Evolutionary conservation across 2,329 filamentous ascomycete genomes (phyloP), one percentile per base, ranked within the genome.

Genomic region (Cadophora sp.): DNA sequence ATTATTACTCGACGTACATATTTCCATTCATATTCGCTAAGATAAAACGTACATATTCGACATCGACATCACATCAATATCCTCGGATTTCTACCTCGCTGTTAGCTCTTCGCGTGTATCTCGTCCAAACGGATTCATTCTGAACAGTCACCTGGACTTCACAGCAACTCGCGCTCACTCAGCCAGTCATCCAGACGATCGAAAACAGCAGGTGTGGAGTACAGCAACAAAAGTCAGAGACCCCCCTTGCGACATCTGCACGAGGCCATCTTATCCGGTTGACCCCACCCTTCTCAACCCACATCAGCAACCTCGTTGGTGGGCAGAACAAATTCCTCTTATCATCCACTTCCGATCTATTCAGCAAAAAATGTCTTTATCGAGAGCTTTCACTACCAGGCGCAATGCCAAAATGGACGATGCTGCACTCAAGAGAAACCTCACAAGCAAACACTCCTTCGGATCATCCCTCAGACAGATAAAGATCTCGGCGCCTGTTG

Each of bases 401-500:
- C 87, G 89, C 79, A 68, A 39, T 58, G 82, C 81, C 72, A 91
- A 88, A 82, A 68, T 70, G 50, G 62, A 64, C 18, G 66, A 70
- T 8, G 27, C 71, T 62, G 63, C 72, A 27, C 74, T 73, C 1
- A 70, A 73, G 59, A 72, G 74, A 50, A 73, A 70, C 30, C 62
- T 76, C 13, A 73, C 73, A 13, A 73, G 73, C 2, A 77, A 75
- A 64, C 71, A 72, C 22, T 72, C 73, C 30, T 71, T 72, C 33
- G 55, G 65, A 22, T 43, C 69, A 11, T 74, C 72, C 20, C 72
- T 69, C 13, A 75, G 76, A 33, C 68, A 73, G 72, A 87, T 85
- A 77, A 90, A 94, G 82, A 99, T 99, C 77, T 99, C 96, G 1
- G 88, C 85, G 3, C 96, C 96, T 0, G 85, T 97, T 62, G 90